Conservation (phyloP, 2,329 filamentous ascomycete species). For the Helotiales sp. region DNA sequence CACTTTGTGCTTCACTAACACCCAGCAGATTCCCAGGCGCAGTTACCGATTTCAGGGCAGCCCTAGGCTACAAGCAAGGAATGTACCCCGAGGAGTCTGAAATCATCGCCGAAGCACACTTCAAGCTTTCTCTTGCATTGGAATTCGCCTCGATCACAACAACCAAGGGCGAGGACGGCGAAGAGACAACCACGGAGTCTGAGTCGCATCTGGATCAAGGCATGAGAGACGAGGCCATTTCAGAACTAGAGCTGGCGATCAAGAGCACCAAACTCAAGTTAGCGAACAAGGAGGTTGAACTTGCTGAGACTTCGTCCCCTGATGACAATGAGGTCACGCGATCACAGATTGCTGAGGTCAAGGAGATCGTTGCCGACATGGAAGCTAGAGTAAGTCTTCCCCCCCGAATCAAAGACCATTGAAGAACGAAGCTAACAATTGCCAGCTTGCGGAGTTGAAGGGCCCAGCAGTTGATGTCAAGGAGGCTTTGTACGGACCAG, state of each 20-base stretch:
- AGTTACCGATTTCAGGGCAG: constrained; percentile 80
- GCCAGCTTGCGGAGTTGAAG: constrained; percentile 68
- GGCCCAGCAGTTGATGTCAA: constrained; percentile 64
- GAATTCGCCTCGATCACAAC: constrained; percentile 87
- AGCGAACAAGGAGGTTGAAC: constrained; percentile 69
- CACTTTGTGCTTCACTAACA: constrained; percentile 23
- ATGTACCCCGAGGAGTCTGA: constrained; percentile 82
- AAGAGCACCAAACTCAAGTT: constrained; percentile 73
- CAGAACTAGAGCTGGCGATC: constrained; percentile 76
- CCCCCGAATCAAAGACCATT: constrained; percentile 36
- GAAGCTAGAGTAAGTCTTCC: constrained; percentile 64
- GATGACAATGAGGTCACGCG: constrained; percentile 70
- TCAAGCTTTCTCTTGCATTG: constrained; percentile 91
- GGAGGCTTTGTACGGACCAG: constrained; percentile 58
- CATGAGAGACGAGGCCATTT: constrained; percentile 72
- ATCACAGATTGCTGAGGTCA: constrained; percentile 71
- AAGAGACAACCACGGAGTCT: constrained; percentile 45
- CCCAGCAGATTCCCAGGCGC: constrained; percentile 73
- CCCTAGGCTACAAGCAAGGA: constrained; percentile 77
- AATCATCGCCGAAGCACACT: constrained; percentile 91
- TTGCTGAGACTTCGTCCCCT: constrained; percentile 65
- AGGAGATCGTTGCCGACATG: constrained; percentile 80
- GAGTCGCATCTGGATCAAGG: constrained; percentile 65
- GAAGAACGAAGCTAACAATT: constrained; percentile 21
- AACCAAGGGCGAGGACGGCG: constrained; percentile 54